Evolutionary conservation across 75 land plant genomes (phyloP), one percentile per base, ranked within the genome.

Genomic region (Sequoia sempervirens): DNA sequence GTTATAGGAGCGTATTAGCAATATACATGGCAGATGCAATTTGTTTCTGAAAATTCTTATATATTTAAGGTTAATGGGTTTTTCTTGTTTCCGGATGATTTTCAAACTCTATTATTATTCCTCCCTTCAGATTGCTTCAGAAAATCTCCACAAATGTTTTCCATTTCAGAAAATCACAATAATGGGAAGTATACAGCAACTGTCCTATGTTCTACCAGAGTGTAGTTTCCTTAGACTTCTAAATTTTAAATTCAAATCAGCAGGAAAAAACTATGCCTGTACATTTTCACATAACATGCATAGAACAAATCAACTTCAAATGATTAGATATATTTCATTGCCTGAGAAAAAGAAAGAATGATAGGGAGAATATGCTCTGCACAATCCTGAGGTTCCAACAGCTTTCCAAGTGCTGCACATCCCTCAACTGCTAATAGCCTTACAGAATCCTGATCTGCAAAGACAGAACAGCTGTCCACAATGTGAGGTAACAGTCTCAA

Each of bases 371-470:
- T 92, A 83, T 94, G 91, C 23, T 92, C 87, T 15, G 93, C 92
- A 82, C 98, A 94, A 84, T 94, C 98, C 53, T 92, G 92, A 58
- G 98, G 96, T 75, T 96, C 96, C 82, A 96, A 83, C 61, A 96
- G 88, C 88, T 94, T 94, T 52, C 95, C 97, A 30, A 95, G 85
- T 32, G 95, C 95, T 45, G 95, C 96, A 90, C 96, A 95, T 52
- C 95, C 96, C 88, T 95, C 96, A 74, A 95, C 96, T 14, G 96
- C 95, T 75, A 93, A 83, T 30, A 95, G 86, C 30, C 98, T 88
- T 52, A 96, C 96, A 68, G 98, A 96, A 86, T 96, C 98, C 89
- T 96, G 98, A 87, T 95, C 98, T 96, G 91, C 61, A 91, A 68
- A 66, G 30, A 45, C 47, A 78, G 30, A 43, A 45, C 12, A 45